A percentile compares a stretch with the other conserved stretches of the same genome.
Conservation (phyloP, 2,329 filamentous ascomycete genomes). For the Botrytis paeoniae region DNA sequence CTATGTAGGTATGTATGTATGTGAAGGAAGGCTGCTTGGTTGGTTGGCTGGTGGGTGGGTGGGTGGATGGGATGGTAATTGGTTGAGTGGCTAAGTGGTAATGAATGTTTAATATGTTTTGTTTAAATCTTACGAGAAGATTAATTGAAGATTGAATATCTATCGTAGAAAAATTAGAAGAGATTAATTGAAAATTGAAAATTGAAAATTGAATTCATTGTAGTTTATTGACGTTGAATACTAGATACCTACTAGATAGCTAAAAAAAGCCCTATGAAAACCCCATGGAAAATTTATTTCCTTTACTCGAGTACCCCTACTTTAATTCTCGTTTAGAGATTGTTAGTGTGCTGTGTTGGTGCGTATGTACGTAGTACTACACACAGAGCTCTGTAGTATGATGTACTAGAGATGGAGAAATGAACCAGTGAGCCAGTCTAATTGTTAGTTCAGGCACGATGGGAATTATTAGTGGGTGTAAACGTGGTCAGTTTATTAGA, state of each 20-base stretch:
- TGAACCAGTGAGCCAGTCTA: neutral
- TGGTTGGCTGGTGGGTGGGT: neutral
- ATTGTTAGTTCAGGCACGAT: neutral
- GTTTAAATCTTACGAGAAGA: neutral
- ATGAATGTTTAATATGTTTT: neutral
- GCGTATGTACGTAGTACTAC: neutral
- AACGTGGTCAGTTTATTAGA: neutral
- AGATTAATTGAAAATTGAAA: neutral
- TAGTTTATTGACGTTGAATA: neutral
- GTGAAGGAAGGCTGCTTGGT: neutral
- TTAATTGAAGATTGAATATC: neutral
- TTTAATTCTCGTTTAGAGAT: neutral
- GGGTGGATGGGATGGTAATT: neutral
- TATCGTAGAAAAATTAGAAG: neutral
- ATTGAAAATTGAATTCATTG: neutral
- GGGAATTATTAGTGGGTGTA: neutral
- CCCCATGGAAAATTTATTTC: neutral
- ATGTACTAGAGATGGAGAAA: neutral
- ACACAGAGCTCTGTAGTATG: neutral
- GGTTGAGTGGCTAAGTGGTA: neutral
- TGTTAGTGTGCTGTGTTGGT: neutral
- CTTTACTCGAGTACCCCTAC: neutral
- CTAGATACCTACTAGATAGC: neutral
- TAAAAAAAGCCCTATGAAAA: neutral
- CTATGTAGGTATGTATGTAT: neutral